Evolutionary conservation across 441 rosid genomes (phyloP), one percentile per base, ranked within the genome.

Genomic region (Melastoma candidum): DNA sequence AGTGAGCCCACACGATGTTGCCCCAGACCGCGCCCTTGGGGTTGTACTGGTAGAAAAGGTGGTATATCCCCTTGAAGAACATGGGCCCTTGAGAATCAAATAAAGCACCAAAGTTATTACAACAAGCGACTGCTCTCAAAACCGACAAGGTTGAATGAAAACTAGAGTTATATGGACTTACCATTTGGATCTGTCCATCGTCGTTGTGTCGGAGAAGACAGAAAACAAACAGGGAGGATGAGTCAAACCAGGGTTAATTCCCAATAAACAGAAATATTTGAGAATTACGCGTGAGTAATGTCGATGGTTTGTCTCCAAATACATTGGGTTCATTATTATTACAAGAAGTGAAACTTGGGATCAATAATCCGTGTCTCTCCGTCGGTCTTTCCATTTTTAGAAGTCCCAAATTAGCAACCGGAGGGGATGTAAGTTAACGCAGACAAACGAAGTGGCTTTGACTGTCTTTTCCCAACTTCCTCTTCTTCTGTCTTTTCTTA

Each of bases 1-100:
- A 88, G 68, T 92, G 98, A 1, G 95, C 98, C 98, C 98, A 92
- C 0, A 92, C 78, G 4, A 88, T 88, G 66, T 88, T 81, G 9
- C 97, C 98, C 97, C 97, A 92, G 1, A 88, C 92, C 1, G 92
- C 77, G 11, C 92, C 83, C 32, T 84, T 72, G 9, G 98, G 87
- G 53, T 92, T 92, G 61, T 88, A 88, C 43, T 92, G 98, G 63
- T 92, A 92, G 70, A 92, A 92, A 0, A 92, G 63, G 59, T 88
- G 97, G 63, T 92, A 92, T 0, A 73, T 2, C 4, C 98, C 98
- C 51, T 85, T 82, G 74, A 69, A 86, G 67, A 69, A 77, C 75
- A 88, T 62, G 1, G 92, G 92, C 11, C 78, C 97, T 85, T 6
- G 41, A 36, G 8, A 36, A n/a, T 4, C 17, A 12, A 49, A 51